Percentiles rank a stretch among this genome's conserved stretches.
phyloP scores from a whole-genome alignment of 257 asterid genomes.

The Petunia secreta region DNA sequence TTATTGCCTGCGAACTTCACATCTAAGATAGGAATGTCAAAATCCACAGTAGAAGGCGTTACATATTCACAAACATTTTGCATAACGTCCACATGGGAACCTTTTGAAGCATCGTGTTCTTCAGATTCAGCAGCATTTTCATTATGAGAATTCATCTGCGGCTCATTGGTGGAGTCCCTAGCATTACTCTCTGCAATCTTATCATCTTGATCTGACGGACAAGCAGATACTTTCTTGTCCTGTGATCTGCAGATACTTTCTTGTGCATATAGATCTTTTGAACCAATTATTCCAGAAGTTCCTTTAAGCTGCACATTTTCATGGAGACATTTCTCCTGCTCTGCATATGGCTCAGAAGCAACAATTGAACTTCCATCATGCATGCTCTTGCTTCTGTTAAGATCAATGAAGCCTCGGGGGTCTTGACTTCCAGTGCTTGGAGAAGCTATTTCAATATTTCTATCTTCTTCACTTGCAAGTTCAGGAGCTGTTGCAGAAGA shows the following conservation, averaged over 20 bases:
- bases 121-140: conserved; percentile 26
- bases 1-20: conserved; percentile 55
- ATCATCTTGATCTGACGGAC: conserved; percentile 36
- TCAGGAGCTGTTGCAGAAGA: conserved; percentile 35
- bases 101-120: conserved; percentile 29
- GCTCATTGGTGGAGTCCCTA: conserved; percentile 32
- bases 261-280: conserved; percentile 30
- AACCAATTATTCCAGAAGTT: conserved; percentile 30
- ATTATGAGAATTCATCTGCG: conserved; percentile 27
- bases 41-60: conserved; percentile 46
- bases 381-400: conserved; percentile 27
- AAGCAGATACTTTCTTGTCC: conserved; percentile 35
- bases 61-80: conserved; percentile 33
- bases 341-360: conserved; percentile 28
- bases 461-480: conserved; percentile 34
- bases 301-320: conserved; percentile 23
- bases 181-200: conserved; percentile 24
- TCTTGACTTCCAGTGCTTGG: conserved; percentile 33
- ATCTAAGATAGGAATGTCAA: conserved; percentile 66
- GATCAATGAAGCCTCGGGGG: conserved; percentile 28
- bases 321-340: conserved; percentile 15
- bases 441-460: conserved; percentile 29
- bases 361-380: conserved; percentile 27
- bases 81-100: conserved; percentile 23
- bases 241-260: conserved; percentile 27